Base-by-base conservation (phyloP, 2,329 filamentous ascomycete species). In the Chaetomiaceae sp. region DNA sequence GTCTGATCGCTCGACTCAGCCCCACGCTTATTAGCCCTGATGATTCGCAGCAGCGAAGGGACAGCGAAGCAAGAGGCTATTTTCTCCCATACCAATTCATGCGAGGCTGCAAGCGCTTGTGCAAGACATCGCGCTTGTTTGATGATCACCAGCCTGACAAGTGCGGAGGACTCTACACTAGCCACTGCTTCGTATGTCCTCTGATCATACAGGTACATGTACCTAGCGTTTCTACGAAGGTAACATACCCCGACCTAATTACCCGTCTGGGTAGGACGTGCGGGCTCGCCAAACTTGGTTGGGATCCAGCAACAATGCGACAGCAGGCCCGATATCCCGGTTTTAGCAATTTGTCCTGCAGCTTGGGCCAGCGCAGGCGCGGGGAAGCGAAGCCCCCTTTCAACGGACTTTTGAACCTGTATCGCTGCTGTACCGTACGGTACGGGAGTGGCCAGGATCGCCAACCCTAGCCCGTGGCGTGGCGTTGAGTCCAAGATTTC, bases 261-360 rank as follows among this genome's bases (percentile, higher is more conserved):
- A n/a, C 46, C 36, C 13, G 7, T 42, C 27, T 29, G 33, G 46
- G 46, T 49, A 54, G 23, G 51, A 8, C 5, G 9, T 27, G 25
- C 25, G 25, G 34, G 27, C 13, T 30, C 11, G 21, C 18, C 13
- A 40, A 44, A 29, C 34, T 9, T 20, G 11, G 16, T 21, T 20
- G 14, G 41, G 33, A 14, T 33, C 47, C 13, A 44, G 16, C 32
- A 14, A n/a, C 33, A 21, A 37, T 51, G 42, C 44, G 34, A 48
- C 32, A 10, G 43, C 48, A 45, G 48, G 53, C 33, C 53, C 53
- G 25, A 34, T 48, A 25, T 51, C 48, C 43, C 33, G 48, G 53
- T 47, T 51, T 37, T 33, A 29, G 20, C 21, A 32, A 32, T 37
- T 37, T 38, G 42, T 16, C n/a, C 6, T 37, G 21, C 42, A 33